Conservation (phyloP, 169 alveolate species). For the Plasmodium vivax region DNA sequence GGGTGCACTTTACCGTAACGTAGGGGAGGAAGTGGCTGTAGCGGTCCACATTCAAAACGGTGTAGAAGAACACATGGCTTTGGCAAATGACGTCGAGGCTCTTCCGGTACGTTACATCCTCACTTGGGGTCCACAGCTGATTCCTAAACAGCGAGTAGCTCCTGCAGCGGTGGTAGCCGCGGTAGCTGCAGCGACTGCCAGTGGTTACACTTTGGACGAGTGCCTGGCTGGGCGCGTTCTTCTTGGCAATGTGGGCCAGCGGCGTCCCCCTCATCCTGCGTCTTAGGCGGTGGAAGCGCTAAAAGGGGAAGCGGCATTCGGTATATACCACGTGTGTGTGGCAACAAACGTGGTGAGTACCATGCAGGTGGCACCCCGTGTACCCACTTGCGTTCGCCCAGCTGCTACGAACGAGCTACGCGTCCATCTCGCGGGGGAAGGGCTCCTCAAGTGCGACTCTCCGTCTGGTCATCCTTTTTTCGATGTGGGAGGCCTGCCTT, state of each 20-base stretch:
- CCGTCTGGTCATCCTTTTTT: neutral
- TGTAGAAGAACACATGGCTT: conserved; percentile 49
- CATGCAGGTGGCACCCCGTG: neutral
- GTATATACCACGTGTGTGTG: neutral
- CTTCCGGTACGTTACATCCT: conserved; percentile 38
- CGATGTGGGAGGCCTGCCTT: neutral
- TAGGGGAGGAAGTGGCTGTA: conserved; percentile 52
- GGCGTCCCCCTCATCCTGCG: neutral
- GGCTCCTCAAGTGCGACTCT: neutral
- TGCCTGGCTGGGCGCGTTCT: neutral
- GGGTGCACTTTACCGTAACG: conserved; percentile 15
- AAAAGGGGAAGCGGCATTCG: neutral
- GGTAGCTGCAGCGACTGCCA: neutral
- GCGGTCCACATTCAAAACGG: conserved; percentile 50
- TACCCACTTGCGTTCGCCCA: neutral
- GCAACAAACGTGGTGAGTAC: neutral
- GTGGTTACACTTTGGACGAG: neutral
- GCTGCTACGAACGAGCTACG: neutral
- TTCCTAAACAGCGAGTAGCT: conserved; percentile 8
- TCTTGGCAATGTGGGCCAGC: neutral
- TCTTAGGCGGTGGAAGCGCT: neutral
- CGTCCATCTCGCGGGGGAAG: neutral
- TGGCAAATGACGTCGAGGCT: conserved; percentile 23
- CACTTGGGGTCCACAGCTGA: neutral
- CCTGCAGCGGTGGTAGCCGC: neutral